Base-by-base conservation (phyloP, 768 basidiomycete genomes). In the Hericium rajendrae region DNA sequence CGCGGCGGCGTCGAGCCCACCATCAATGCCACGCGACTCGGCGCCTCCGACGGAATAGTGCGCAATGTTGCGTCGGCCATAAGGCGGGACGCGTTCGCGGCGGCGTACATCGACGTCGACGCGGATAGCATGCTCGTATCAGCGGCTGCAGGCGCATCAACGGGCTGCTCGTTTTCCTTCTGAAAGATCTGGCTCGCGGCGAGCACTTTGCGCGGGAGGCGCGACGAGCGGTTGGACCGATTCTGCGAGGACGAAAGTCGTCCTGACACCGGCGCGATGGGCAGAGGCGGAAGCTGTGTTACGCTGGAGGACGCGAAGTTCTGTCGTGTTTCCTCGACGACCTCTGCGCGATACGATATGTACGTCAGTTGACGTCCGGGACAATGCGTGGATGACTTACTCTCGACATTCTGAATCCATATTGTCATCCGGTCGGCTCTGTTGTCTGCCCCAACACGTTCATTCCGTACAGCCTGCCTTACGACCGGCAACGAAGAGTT, bases 371-470 rank as follows among this genome's bases (percentile, higher is more conserved):
- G 13, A 22, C 26, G n/a, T 53, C 3, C 3, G 8, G 18, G 51
- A 50, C 22, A 43, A 8, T 4, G 8, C 24, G 5, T 10, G 26
- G 5, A 39, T 10, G 9, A 80, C 88, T 66, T 68, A 91, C 90
- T 85, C 71, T 92, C 89, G 15, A 91, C 86, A 58, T 83, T 88
- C 62, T 80, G 80, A 71, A 90, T 86, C 91, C 91, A 92, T 54
- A 86, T 72, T 1, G 82, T 78, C 85, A 92, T 84, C 53, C 89
- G 76, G 62, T 92, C 88, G 2, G 73, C 60, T 51, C 74, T 71
- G 39, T 75, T 76, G 60, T 85, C 85, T 26, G 75, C 78, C 28
- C 76, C 80, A 18, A 80, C 63, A 41, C 73, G 76, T 58, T 82
- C 80, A 62, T 73, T 80, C 46, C 76, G 78, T 37, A 73, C 74